Evolutionary conservation across 306 rosid genomes (phyloP).

Genomic region (Sicyos baderoa): DNA sequence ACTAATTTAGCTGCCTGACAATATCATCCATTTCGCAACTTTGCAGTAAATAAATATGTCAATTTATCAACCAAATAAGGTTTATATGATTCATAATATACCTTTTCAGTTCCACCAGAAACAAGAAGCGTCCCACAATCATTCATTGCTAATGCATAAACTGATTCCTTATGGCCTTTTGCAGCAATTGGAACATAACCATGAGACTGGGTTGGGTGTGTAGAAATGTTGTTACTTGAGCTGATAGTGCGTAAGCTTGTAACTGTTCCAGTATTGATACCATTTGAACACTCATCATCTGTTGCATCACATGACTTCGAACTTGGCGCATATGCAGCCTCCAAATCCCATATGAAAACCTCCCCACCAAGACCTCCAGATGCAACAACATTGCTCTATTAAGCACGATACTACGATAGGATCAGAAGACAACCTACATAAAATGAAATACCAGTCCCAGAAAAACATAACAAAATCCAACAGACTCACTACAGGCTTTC

Average conservation of each 20-base stretch:
- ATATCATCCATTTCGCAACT: background rate
- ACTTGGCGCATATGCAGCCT: constrained; percentile 64
- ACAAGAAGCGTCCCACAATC: constrained; percentile 85
- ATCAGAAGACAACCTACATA: constrained; percentile 56
- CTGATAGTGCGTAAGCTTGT: constrained; percentile 70
- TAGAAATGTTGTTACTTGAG: constrained; percentile 70
- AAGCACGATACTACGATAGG: constrained; percentile 84
- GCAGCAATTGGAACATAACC: constrained; percentile 83
- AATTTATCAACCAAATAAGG: background rate
- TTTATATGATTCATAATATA: constrained; percentile 29
- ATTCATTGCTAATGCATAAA: constrained; percentile 91
- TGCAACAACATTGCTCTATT: constrained; percentile 99
- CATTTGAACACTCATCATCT: constrained; percentile 72
- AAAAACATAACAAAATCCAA: constrained; percentile 25
- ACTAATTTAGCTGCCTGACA: constrained; percentile 5
- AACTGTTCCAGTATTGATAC: constrained; percentile 58
- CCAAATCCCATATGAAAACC: constrained; percentile 96
- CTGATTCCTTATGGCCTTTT: constrained; percentile 98
- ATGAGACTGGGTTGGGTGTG: constrained; percentile 61
- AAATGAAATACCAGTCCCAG: constrained; percentile 25
- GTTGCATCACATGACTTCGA: constrained; percentile 58
- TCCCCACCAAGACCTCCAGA: constrained; percentile 99
- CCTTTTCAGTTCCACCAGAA: constrained; percentile 99
- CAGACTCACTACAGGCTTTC: constrained; percentile 13
- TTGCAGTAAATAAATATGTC: background rate